Percentiles rank a stretch among this genome's conserved stretches.
Conservation (phyloP, 129 eudicot species). For the Flaveria robusta region DNA sequence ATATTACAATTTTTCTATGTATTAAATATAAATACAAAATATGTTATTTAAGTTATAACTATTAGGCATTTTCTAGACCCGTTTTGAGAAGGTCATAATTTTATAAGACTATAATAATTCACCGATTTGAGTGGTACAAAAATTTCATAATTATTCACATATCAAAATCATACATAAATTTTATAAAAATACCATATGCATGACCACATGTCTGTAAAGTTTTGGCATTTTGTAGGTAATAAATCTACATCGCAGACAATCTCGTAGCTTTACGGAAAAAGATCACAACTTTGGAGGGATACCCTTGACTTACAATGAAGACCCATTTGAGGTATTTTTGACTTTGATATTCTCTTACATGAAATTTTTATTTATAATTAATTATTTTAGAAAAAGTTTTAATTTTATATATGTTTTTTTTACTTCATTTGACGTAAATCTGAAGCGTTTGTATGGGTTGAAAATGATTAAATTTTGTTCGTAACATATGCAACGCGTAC, state of each 20-base stretch:
- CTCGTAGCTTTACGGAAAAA: conserved; percentile 19
- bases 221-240: conserved; percentile 25
- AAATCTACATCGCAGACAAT: conserved; percentile 17
- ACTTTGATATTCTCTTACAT: neutral
- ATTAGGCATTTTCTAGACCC: neutral
- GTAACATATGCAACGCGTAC: no score
- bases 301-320: conserved; percentile 25
- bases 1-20: neutral
- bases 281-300: conserved; percentile 6
- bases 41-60: neutral
- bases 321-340: conserved; percentile 24
- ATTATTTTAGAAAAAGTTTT: neutral
- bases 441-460: neutral
- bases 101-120: neutral
- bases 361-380: neutral
- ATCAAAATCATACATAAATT: neutral
- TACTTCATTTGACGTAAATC: no score
- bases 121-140: neutral
- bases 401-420: no score
- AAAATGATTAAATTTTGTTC: neutral
- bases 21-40: neutral
- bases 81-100: neutral
- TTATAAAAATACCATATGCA: neutral
- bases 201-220: neutral
- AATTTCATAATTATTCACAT: neutral